Base-by-base conservation (phyloP, 2,329 filamentous ascomycete species). In the Pseudomassariella vexata region DNA sequence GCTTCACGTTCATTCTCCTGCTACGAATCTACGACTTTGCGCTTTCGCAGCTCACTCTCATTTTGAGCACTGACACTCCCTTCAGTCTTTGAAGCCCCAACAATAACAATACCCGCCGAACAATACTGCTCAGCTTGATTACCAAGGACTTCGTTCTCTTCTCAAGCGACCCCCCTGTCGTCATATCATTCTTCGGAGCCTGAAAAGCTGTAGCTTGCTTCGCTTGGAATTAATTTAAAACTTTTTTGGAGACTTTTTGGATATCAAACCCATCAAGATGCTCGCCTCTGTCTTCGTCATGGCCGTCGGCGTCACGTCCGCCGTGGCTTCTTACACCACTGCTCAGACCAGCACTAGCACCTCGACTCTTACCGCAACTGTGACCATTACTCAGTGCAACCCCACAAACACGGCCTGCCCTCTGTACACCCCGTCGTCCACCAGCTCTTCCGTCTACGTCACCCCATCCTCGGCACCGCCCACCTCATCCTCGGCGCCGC, bases 311-410 rank as follows among this genome's bases (percentile, higher is more conserved):
- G 24, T 24, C 19, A 23, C 29, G 24, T 22, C 25, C 11, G 19
- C 19, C 19, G 25, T 19, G 6, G 32, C 32, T 9, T n/a, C 29
- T 19, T 22, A 19, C 11, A 15, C 19, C 19, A 20, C 24, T 7
- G 32, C 32, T 9, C 19, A 34, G 24, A 19, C 17, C 24, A 14
- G 8, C 30, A 19, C 30, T 19, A 28, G 25, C 10, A 34, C 32
- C 24, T 12, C 18, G 24, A 34, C 15, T 17, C 12, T 26, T 11
- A 25, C 24, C 15, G 24, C 32, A n/a, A 22, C 19, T 12, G 26
- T 34, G 14, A 34, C 32, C 19, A 28, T 34, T 7, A 28, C 32
- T n/a, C 18, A 34, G 20, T 34, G 32, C 32, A 34, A 34, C 32
- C 32, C 32, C 4, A 34, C 32, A 24, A 34, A 34, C 32, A 34